Evolutionary conservation across 768 basidiomycete genomes (phyloP).

Genomic region (Kwoniella dendrophila): DNA sequence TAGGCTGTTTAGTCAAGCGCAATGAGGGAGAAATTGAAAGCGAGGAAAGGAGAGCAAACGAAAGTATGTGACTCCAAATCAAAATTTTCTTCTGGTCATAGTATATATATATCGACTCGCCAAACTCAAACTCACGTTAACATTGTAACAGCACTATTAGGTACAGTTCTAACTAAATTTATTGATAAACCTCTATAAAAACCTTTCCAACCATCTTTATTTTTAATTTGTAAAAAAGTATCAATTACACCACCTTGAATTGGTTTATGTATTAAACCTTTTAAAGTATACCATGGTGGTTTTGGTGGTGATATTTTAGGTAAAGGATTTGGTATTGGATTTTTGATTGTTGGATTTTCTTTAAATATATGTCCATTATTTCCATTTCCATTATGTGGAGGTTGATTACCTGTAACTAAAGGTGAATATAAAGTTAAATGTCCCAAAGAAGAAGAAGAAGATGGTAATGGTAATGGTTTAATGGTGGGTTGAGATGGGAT

Average conservation of each 20-base stretch:
- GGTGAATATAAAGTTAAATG: constrained; percentile 61
- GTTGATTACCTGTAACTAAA: constrained; percentile 59
- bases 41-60: neutral
- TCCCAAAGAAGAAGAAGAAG: neutral
- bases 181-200: constrained; percentile 93
- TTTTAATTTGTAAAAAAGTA: constrained; percentile 71
- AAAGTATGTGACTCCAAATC: no score
- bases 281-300: constrained; percentile 25
- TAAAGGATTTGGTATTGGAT: constrained; percentile 16
- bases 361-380: neutral
- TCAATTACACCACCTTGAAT: constrained; percentile 66
- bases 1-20: no score
- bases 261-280: constrained; percentile 36
- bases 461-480: no score
- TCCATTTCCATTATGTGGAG: constrained; percentile 19
- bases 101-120: constrained; percentile 35
- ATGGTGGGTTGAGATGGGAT: constrained; percentile 10
- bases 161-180: constrained; percentile 91
- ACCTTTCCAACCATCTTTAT: constrained; percentile 82
- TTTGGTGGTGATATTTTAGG: constrained; percentile 14
- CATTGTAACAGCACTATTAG: constrained; percentile 94
- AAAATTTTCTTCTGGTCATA: no score
- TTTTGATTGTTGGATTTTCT: constrained; percentile 6
- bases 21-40: no score
- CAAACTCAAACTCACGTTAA: constrained; percentile 68